Conservation (phyloP, 768 basidiomycete genomes). For the Solioccasus polychromus region DNA sequence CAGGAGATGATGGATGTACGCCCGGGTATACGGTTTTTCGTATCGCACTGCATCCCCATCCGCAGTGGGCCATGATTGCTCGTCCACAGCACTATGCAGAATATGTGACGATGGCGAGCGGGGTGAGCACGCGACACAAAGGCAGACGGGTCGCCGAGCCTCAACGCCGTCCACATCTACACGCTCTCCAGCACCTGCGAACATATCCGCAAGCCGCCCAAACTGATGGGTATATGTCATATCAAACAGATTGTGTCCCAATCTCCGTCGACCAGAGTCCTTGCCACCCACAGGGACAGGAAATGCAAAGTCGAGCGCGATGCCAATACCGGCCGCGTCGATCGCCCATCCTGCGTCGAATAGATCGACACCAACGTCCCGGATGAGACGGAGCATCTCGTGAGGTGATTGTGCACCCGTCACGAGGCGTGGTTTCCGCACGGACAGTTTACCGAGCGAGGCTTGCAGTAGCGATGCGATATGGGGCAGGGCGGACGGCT, state of each 20-base stretch:
- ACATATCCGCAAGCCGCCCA: slow-evolving; percentile 43
- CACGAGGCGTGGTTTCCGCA: slow-evolving; percentile 60
- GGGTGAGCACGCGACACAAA: slow-evolving; percentile 59
- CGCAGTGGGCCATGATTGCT: slow-evolving; percentile 16
- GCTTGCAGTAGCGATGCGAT: slow-evolving; percentile 47
- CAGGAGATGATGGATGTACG: slow-evolving; percentile 82
- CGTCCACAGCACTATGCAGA: slow-evolving; percentile 47
- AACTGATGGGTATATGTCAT: slow-evolving; percentile 59
- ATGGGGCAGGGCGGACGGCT: slow-evolving; percentile 1
- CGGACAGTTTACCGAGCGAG: slow-evolving; percentile 56
- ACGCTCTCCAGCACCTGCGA: slow-evolving; percentile 20
- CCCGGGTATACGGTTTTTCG: slow-evolving; percentile 41
- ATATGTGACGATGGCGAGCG: slow-evolving; percentile 32
- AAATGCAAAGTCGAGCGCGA: slow-evolving; percentile 79
- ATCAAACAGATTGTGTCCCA: slow-evolving; percentile 77
- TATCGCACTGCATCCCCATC: slow-evolving; percentile 6
- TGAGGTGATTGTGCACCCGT: slow-evolving; percentile 63
- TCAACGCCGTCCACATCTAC: neutral
- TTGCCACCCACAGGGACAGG: slow-evolving; percentile 36
- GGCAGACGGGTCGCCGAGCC: slow-evolving; percentile 32
- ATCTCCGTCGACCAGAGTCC: neutral
- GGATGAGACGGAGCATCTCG: slow-evolving; percentile 66
- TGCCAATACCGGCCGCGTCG: slow-evolving; percentile 61
- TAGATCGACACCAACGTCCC: slow-evolving; percentile 66
- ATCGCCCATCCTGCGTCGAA: slow-evolving; percentile 76